Percentiles rank a stretch among this genome's conserved stretches.
phyloP scores from a whole-genome alignment of 177 flowering plant genomes.

The Telopea speciosissima region DNA sequence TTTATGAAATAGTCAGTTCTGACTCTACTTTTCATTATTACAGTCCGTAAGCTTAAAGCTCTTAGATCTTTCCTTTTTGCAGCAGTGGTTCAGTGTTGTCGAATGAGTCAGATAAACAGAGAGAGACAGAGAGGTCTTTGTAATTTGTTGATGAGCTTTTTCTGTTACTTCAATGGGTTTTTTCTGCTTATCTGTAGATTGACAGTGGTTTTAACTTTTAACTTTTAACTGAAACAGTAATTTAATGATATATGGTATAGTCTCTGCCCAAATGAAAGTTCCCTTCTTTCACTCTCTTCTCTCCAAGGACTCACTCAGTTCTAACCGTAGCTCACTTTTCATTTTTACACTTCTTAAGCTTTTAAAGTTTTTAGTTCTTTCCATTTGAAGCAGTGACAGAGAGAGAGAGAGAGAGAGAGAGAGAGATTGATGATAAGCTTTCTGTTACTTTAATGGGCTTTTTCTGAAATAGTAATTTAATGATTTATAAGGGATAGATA shows the following conservation, averaged over 20 bases:
- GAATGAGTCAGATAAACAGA: not conserved
- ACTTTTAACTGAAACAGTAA: constrained; percentile 16
- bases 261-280: not conserved
- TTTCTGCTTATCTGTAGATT: not conserved
- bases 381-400: too few species aligned
- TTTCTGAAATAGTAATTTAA: constrained; percentile 24
- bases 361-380: not conserved
- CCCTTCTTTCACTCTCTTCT: constrained; percentile 11
- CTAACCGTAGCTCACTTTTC: too few species aligned
- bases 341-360: constrained; percentile 12
- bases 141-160: too few species aligned
- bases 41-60: not conserved
- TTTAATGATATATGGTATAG: constrained; percentile 15
- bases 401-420: constrained; percentile 7
- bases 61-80: not conserved
- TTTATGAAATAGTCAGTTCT: too few species aligned
- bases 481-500: constrained; percentile 8
- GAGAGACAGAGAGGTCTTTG: constrained; percentile 4
- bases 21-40: too few species aligned
- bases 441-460: constrained; percentile 5
- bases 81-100: too few species aligned
- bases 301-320: constrained; percentile 7
- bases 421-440: not conserved
- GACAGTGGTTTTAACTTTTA: constrained; percentile 6
- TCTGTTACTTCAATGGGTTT: too few species aligned